Percentiles rank a stretch among this genome's conserved stretches.
These are phyloP conservation scores for Populus simonii DNA, from an alignment of 345 rosid species.

Conservation along the genomic window DNA sequence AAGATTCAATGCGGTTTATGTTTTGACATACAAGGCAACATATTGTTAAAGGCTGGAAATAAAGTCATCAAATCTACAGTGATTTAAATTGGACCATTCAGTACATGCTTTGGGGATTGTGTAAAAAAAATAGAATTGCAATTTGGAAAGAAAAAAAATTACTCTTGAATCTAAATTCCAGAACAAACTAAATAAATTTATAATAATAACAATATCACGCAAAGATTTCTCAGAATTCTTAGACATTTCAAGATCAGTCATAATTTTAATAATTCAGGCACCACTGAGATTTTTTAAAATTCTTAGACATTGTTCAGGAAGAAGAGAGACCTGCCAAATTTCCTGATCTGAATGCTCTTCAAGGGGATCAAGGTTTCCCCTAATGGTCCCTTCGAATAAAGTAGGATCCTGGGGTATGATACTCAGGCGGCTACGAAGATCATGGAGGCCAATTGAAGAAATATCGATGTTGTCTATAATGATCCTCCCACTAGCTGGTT, in stretches of 20 bases:
- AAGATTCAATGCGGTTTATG: too few species aligned
- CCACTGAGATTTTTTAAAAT: neutral
- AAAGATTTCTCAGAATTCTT: neutral
- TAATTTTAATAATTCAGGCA: neutral
- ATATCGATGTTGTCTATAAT: constrained; percentile 92
- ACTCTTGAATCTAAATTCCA: neutral
- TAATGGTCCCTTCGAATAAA: constrained; percentile 88
- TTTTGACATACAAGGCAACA: neutral
- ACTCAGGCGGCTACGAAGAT: constrained; percentile 88
- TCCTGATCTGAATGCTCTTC: constrained; percentile 86
- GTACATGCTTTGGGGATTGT: too few species aligned
- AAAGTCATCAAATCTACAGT: too few species aligned
- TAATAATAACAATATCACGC: neutral
- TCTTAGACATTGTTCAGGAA: neutral
- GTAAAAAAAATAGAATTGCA: neutral
- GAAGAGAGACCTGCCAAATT: constrained; percentile 76
- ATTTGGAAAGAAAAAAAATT: neutral
- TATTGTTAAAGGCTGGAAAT: neutral
- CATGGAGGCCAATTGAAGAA: constrained; percentile 88
- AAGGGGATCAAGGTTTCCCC: constrained; percentile 96
- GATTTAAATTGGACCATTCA: too few species aligned
- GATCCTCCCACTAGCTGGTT: constrained; percentile 79
- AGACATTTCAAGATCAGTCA: neutral
- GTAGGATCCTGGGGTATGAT: constrained; percentile 99
- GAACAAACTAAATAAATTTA: neutral